These are phyloP conservation scores for Salix arbutifolia DNA, from an alignment of 345 rosid species.

Conservation along the genomic window DNA sequence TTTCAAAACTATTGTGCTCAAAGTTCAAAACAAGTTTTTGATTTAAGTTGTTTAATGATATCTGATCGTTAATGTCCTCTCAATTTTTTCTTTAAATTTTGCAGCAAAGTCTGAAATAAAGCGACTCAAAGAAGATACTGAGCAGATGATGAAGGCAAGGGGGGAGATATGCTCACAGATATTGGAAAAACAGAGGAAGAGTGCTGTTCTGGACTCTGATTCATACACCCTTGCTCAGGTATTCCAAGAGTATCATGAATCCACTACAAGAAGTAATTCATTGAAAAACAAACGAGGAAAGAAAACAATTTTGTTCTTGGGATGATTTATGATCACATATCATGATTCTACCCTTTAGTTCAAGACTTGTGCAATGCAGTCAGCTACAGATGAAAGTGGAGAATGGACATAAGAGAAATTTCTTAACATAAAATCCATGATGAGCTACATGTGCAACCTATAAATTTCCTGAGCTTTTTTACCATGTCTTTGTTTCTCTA, in stretches of 20 bases:
- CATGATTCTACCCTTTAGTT: no score
- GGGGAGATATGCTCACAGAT: constrained; percentile 55
- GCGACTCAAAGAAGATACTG: constrained; percentile 47
- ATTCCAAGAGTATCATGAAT: not conserved
- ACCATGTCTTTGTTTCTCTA: no score
- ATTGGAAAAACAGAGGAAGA: constrained; percentile 53
- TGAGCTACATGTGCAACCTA: no score
- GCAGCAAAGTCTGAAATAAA: constrained; percentile 49
- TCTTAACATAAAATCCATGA: no score
- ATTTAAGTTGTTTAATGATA: not conserved
- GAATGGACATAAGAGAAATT: no score
- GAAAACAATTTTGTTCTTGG: no score
- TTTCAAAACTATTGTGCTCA: not conserved
- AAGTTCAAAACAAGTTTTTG: not conserved
- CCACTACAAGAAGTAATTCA: not conserved
- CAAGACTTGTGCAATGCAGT: no score
- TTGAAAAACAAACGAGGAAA: not conserved
- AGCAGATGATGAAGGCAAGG: constrained; percentile 45
- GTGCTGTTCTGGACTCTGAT: constrained; percentile 51
- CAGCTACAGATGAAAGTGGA: no score
- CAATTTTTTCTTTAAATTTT: not conserved
- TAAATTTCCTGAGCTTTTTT: no score
- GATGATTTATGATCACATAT: no score
- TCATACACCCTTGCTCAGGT: constrained; percentile 62
- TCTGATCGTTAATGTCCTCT: not conserved